A percentile compares a stretch with the other conserved stretches of the same genome.
Conservation (phyloP, 352 stramenopile species). For the Thraustochytrium sp. region DNA sequence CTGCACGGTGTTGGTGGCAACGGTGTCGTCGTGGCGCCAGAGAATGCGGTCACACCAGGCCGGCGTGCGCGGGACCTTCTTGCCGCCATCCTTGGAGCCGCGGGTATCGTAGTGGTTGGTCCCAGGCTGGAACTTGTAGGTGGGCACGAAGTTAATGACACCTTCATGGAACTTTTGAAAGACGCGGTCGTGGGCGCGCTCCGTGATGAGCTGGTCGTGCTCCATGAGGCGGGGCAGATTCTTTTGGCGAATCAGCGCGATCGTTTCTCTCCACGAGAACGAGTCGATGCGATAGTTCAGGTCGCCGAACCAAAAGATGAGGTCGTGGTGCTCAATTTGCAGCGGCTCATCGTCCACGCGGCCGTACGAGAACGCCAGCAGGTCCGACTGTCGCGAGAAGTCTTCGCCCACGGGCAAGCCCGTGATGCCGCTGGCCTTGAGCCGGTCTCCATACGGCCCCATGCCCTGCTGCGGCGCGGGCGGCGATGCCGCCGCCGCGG, state of each 20-base stretch:
- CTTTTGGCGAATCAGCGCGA: constrained; percentile 37
- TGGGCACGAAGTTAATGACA: constrained; percentile 32
- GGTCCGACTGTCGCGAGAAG: neutral
- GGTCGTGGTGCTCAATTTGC: constrained; percentile 58
- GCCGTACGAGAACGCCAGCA: neutral
- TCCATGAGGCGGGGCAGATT: constrained; percentile 43
- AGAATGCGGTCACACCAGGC: constrained; percentile 46
- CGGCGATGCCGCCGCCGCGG: too few species aligned
- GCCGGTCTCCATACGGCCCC: too few species aligned
- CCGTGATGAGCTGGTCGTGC: constrained; percentile 59
- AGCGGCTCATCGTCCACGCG: neutral
- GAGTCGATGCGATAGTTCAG: constrained; percentile 43
- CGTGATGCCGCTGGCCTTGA: too few species aligned
- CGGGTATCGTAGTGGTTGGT: constrained; percentile 31
- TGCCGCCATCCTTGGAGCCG: neutral
- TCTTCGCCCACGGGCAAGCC: too few species aligned
- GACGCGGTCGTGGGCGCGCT: constrained; percentile 65
- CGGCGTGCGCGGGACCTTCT: neutral
- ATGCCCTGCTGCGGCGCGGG: too few species aligned
- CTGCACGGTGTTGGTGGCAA: neutral
- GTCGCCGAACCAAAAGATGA: constrained; percentile 41
- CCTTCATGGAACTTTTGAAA: constrained; percentile 39
- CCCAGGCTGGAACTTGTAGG: constrained; percentile 40
- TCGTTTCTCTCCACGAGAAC: constrained; percentile 37
- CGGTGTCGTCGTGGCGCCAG: neutral